Base-by-base conservation (phyloP, 2,329 filamentous ascomycete genomes). In the Stachybotrys echinatus region DNA sequence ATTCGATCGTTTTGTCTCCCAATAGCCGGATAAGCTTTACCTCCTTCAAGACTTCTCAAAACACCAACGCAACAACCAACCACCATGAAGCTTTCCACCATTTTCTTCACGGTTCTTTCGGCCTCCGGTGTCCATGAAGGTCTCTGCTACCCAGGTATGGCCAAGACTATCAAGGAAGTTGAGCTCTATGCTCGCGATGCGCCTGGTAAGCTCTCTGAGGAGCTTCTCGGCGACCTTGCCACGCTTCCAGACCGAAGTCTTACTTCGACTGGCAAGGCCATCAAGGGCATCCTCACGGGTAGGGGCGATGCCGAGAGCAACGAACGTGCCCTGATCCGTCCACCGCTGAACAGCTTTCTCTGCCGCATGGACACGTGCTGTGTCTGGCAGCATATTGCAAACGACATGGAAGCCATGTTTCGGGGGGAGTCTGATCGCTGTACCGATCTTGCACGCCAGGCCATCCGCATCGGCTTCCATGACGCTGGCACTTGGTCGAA, bases 391-490 rank as follows among this genome's bases (percentile, higher is more conserved):
- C 65, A 72, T 57, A 67, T 75, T 48, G 64, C 67, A 14, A 60
- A 67, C 42, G 69, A 73, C 19, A 67, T 75, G 56, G 58, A 62
- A 4, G 39, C 52, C 3, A 54, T 61, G 10, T 74, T 74, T 63
- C 55, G 59, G 5, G 70, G 69, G 5, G 51, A 56, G 3, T 67
- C 65, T 0, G 69, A 69, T 2, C 63, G 69, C 2, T 77, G 74
- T 54, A 76, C 71, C 48, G 63, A 64, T 43, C 63, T 65, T 56
- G 74, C 74, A 8, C 69, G 74, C 8, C 65, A 60, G 43, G 71
- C 74, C 12, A 64, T 77, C 40, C 72, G 74, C 3, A 65, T 75
- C 23, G 74, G 73, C 12, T 77, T 77, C 58, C 74, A 77, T 52
- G 74, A 77, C 52, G 71, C 74, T 3, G 74, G 65, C 2, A 64